Base-by-base conservation (phyloP, 2,329 filamentous ascomycete genomes). In the Macrophomina tecta region DNA sequence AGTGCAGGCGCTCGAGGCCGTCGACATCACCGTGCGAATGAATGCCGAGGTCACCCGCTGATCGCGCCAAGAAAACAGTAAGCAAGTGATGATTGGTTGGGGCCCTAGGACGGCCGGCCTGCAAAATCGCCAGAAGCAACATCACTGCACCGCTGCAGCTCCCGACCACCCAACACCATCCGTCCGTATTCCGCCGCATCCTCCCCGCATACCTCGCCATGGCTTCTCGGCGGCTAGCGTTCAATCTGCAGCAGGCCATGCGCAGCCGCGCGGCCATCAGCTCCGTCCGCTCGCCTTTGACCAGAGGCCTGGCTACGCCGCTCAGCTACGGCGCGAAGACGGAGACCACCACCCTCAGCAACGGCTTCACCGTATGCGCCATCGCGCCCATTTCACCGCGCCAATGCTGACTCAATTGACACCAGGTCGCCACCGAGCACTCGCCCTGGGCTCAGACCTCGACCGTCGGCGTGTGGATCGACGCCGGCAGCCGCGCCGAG, bases 401-500 rank as follows among this genome's bases (percentile, higher is more conserved):
- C 69, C 69, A 71, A 77, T 71, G 78, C 72, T 71, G 75, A 80
- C 75, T 70, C 69, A 61, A 56, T 68, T 67, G 68, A 70, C 40
- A 32, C 28, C 80, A 98, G 94, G 93, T 99, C 80, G 95, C 95
- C 74, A 97, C 95, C 75, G 94, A 99, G 83, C 91, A 98, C 86
- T 97, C 94, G 72, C 95, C 94, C 76, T 98, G 93, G 87, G 94
- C 94, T 77, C 94, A 98, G 86, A 98, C 95, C 70, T 97, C 94
- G 77, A 98, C 94, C 66, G 94, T 98, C 77, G 95, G 95, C 81
- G 93, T 99, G 73, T 99, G 95, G 94, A 99, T 99, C 82, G 96
- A 99, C 84, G 94, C 96, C 81, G 95, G 95, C 80, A 97, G 93
- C 82, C 89, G 95, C 82, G 93, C 95, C 81, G 95, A 99, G 88